Evolutionary conservation across 805 yeast genomes (phyloP).

Genomic region (Saturnispora gosingensis): DNA sequence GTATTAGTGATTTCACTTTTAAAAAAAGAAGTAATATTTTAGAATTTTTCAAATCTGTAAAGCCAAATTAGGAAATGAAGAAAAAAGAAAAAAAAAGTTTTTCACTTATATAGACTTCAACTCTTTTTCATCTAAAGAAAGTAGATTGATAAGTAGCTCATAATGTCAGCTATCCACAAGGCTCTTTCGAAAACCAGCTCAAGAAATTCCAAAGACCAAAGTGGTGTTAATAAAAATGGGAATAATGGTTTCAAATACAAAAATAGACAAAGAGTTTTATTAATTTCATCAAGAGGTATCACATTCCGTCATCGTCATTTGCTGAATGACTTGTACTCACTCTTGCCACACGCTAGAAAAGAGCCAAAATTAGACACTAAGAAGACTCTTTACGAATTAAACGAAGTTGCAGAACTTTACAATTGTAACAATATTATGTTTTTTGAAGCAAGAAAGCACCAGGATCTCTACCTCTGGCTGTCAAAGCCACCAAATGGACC

Average conservation of each 20-base stretch:
- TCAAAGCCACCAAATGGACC: constrained; percentile 98
- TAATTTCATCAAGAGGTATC: constrained; percentile 91
- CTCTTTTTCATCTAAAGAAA: not conserved
- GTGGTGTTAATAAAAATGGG: constrained; percentile 12
- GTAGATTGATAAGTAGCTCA: not conserved
- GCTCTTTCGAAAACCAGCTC: constrained; percentile 33
- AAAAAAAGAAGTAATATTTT: not conserved
- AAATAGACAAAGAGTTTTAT: constrained; percentile 81
- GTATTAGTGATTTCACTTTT: not conserved
- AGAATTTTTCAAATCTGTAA: not conserved
- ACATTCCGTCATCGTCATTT: constrained; percentile 93
- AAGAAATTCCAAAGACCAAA: constrained; percentile 26
- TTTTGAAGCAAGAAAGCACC: constrained; percentile 94
- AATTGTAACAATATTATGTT: constrained; percentile 92
- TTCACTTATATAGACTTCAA: not conserved
- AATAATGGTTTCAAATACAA: constrained; percentile 45
- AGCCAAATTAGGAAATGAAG: not conserved
- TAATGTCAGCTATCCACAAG: constrained; percentile 67
- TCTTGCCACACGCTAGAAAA: constrained; percentile 91
- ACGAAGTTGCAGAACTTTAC: constrained; percentile 93
- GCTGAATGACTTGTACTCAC: constrained; percentile 64
- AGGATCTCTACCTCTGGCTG: constrained; percentile 89
- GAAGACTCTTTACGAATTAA: constrained; percentile 76
- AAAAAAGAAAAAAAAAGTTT: not conserved
- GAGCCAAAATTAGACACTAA: constrained; percentile 95